Conservation (phyloP, 23 red algal genomes). For the Gracilaria domingensis region DNA sequence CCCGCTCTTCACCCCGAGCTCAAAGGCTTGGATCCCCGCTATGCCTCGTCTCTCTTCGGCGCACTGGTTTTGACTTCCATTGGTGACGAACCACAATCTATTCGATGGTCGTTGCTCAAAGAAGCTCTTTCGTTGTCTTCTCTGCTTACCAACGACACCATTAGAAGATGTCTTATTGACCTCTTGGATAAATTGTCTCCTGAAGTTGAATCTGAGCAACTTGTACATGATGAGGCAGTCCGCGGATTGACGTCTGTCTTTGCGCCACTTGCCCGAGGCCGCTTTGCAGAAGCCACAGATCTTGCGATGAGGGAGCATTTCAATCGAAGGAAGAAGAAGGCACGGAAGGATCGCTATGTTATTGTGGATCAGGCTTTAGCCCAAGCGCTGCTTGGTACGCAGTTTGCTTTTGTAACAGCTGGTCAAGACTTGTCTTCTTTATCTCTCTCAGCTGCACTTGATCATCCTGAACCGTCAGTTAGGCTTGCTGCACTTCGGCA, state of each 20-base stretch:
- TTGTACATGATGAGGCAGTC: background rate
- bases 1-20: background rate
- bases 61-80: background rate
- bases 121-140: background rate
- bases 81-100: background rate
- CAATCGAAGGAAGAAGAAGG: constrained; percentile 26
- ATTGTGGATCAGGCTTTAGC: constrained; percentile 52
- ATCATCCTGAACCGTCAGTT: constrained; percentile 32
- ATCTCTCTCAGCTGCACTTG: background rate
- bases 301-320: constrained; percentile 56
- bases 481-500: background rate
- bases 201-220: background rate
- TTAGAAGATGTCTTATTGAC: constrained; percentile 1
- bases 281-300: constrained; percentile 48
- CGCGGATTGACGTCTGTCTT: constrained; percentile 6
- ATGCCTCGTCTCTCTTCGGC: background rate
- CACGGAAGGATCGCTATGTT: background rate
- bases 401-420: constrained; percentile 12
- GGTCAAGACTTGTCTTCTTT: background rate
- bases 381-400: constrained; percentile 47
- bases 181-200: background rate
- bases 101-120: background rate
- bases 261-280: constrained; percentile 28
- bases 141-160: background rate
- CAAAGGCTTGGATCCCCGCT: background rate